These are phyloP conservation scores for Nitzschia sp. DNA, from an alignment of 108 stramenopile genomes.

Conservation along the genomic window DNA sequence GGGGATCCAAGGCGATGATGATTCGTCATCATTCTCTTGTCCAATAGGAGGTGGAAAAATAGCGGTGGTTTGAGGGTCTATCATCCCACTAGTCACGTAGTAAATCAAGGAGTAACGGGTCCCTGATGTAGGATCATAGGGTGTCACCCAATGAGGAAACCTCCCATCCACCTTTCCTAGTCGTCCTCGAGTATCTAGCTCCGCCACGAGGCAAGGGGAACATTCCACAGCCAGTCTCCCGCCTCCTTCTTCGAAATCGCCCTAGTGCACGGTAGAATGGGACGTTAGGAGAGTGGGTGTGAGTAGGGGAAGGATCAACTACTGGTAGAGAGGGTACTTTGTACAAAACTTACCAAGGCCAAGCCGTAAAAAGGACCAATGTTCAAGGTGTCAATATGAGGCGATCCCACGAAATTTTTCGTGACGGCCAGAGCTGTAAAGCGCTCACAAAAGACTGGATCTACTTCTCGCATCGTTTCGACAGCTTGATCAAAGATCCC, in stretches of 20 bases:
- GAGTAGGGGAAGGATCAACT: no score
- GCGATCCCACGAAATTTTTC: constrained; percentile 55
- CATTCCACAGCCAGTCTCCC: constrained; percentile 62
- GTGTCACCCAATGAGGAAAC: constrained; percentile 71
- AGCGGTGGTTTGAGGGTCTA: constrained; percentile 35
- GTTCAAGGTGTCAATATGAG: constrained; percentile 74
- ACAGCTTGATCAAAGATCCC: constrained; percentile 55
- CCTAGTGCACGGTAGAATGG: no score
- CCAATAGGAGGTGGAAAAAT: constrained; percentile 24
- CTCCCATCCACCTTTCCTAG: constrained; percentile 74
- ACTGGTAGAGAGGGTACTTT: no score
- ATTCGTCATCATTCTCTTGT: neutral
- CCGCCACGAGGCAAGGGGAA: constrained; percentile 39
- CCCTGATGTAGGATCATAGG: constrained; percentile 29
- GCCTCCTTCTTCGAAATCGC: constrained; percentile 43
- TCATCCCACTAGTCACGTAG: constrained; percentile 30
- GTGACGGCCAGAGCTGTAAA: constrained; percentile 74
- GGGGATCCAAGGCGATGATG: constrained; percentile 7
- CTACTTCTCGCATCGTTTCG: constrained; percentile 43
- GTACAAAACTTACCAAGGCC: constrained; percentile 59
- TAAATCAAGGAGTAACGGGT: constrained; percentile 60
- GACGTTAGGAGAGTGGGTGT: no score
- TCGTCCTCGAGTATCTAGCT: constrained; percentile 53
- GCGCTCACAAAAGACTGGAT: constrained; percentile 44
- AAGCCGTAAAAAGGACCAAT: constrained; percentile 71